phyloP scores from a whole-genome alignment of 306 rosid species.

The Urtica urens region DNA sequence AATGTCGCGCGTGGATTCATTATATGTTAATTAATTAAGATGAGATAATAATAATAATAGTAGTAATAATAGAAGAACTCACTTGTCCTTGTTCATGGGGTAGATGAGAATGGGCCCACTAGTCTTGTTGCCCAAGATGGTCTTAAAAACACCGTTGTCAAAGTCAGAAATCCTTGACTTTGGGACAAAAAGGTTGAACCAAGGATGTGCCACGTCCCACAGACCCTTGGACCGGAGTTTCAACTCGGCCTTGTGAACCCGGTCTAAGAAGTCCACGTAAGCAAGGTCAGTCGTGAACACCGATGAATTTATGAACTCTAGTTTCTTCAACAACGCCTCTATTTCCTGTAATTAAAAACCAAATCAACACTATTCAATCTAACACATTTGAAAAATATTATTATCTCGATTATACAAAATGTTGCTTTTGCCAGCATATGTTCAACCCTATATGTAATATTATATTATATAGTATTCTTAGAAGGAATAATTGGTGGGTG shows the following conservation, averaged over 20 bases:
- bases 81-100: slow-evolving; percentile 89
- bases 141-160: slow-evolving; percentile 78
- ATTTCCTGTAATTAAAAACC: too few relatives aligned
- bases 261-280: slow-evolving; percentile 83
- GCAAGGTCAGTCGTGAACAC: slow-evolving; percentile 75
- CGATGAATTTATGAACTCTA: slow-evolving; percentile 52
- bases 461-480: too few relatives aligned
- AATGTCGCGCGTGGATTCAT: too few relatives aligned
- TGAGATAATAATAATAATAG: background rate
- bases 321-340: slow-evolving; percentile 35
- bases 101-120: slow-evolving; percentile 96
- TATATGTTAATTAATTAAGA: slow-evolving; percentile 7
- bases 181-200: slow-evolving; percentile 95
- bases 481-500: slow-evolving; percentile 45
- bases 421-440: slow-evolving; percentile 30
- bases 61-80: slow-evolving; percentile 18
- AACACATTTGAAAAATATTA: slow-evolving; percentile 22
- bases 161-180: slow-evolving; percentile 78
- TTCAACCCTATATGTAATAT: slow-evolving; percentile 15
- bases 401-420: background rate
- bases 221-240: slow-evolving; percentile 79
- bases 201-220: slow-evolving; percentile 97
- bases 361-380: too few relatives aligned
- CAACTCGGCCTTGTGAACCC: slow-evolving; percentile 86
- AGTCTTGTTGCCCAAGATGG: slow-evolving; percentile 77